These are phyloP conservation scores for Aspergillus sp. DNA, from an alignment of 2,329 filamentous ascomycete genomes.

Conservation along the genomic window DNA sequence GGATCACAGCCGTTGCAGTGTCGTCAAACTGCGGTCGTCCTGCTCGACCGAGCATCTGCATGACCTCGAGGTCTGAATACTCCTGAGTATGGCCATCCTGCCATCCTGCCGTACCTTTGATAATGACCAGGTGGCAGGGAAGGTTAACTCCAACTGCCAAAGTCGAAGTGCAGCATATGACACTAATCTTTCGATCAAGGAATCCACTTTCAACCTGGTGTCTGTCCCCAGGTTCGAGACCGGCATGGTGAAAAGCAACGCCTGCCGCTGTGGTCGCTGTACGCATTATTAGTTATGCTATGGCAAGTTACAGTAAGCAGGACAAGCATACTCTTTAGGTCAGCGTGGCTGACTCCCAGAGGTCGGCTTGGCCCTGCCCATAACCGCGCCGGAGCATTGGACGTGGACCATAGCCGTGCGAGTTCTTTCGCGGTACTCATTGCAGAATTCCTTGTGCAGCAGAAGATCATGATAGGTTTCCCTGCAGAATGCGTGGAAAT, in stretches of 20 bases:
- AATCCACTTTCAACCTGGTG: constrained; percentile 69
- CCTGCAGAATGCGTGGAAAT: constrained; percentile 68
- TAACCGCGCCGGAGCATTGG: constrained; percentile 56
- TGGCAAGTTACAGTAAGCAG: not conserved
- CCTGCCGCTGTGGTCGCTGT: constrained; percentile 58
- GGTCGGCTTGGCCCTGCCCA: constrained; percentile 65
- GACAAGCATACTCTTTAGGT: constrained; percentile 59
- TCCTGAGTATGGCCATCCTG: constrained; percentile 66
- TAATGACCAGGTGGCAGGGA: constrained; percentile 79
- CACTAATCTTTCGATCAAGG: constrained; percentile 70
- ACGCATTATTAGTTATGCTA: constrained; percentile 18
- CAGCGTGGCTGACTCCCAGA: constrained; percentile 60
- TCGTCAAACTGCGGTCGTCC: constrained; percentile 83
- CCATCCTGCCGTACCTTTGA: constrained; percentile 77
- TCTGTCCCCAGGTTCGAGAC: constrained; percentile 68
- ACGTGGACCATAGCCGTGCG: constrained; percentile 66
- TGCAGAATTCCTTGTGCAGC: constrained; percentile 74
- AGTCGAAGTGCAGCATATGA: constrained; percentile 88
- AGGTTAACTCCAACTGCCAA: constrained; percentile 83
- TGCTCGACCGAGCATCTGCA: constrained; percentile 88
- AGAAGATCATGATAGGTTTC: constrained; percentile 85
- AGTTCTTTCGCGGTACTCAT: constrained; percentile 70
- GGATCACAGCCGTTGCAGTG: constrained; percentile 75
- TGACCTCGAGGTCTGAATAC: constrained; percentile 80
- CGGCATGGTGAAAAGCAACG: constrained; percentile 83